Base-by-base conservation (phyloP, 768 basidiomycete genomes). In the Hericium erinaceus region DNA sequence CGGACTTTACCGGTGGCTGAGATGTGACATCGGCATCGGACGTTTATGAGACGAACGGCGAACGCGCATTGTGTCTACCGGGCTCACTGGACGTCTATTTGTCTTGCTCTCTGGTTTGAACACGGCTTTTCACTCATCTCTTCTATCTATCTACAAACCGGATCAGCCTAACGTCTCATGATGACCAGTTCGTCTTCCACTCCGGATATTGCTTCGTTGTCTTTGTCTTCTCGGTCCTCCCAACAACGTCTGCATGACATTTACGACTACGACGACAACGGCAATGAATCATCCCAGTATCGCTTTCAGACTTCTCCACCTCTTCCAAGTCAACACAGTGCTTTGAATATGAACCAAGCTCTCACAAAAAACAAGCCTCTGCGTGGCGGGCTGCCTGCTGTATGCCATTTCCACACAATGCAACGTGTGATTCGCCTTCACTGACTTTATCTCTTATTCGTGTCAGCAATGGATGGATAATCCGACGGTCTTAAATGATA, bases 391-490 rank as follows among this genome's bases (percentile, higher is more conserved):
- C 77, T 92, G 60, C 91, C 90, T 65, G 78, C 84, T 59, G 90
- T 92, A 62, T 59, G 86, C 46, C 58, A 39, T 55, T 11, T 60
- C 40, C 38, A 37, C 41, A 54, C 48, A 57, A 62, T 54, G 57
- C 56, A 46, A 58, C 33, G 65, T 55, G 33, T 55, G 56, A 53
- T 58, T 57, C 24, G 44, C 52, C 39, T 48, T 61, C 56, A 58
- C 58, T 59, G 52, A 62, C 39, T 65, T 69, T 26, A 56, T 54
- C 39, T 39, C 61, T 55, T 40, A 65, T 60, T 66, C 57, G 58
- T 52, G 3, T 20, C 69, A 92, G 90, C 90, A 92, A 84, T 92
- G 90, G 90, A 81, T 92, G 64, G 90, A 92, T 69, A 84, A 80
- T 70, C 63, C 76, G 20, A 65, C 57, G 13, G 39, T 65, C 33